Evolutionary conservation across 805 yeast genomes (phyloP).

Genomic region (Yamadazyma ubonensis): DNA sequence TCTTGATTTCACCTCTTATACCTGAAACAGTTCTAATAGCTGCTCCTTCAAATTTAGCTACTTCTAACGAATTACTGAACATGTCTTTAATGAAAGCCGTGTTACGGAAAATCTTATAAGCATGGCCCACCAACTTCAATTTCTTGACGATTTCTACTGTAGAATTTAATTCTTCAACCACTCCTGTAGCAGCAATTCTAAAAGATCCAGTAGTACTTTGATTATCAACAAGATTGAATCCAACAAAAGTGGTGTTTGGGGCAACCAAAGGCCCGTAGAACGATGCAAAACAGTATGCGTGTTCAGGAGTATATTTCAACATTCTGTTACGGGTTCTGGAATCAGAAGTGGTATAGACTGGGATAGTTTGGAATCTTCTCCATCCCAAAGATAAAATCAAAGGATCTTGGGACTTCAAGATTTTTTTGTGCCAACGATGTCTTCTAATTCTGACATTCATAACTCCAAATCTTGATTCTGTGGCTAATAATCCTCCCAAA

Average conservation of each 20-base stretch:
- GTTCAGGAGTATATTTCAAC: constrained; percentile 98
- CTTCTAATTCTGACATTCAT: constrained; percentile 92
- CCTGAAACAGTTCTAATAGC: constrained; percentile 96
- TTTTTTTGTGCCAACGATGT: constrained; percentile 98
- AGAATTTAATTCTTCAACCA: constrained; percentile 89
- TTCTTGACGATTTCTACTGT: constrained; percentile 92
- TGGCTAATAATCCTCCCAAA: constrained; percentile 85
- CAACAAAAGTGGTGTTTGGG: constrained; percentile 97
- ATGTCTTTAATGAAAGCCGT: constrained; percentile 97
- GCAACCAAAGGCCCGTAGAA: constrained; percentile 97
- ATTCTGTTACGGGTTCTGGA: constrained; percentile 97
- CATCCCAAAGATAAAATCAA: constrained; percentile 91
- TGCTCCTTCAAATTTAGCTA: constrained; percentile 98
- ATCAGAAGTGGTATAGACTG: constrained; percentile 93
- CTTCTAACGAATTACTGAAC: constrained; percentile 91
- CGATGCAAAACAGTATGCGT: constrained; percentile 92
- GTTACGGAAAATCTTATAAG: constrained; percentile 88
- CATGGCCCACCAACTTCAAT: constrained; percentile 91
- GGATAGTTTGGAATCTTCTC: constrained; percentile 97
- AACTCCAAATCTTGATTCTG: constrained; percentile 91
- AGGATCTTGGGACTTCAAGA: constrained; percentile 93
- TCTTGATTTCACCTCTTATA: constrained; percentile 93
- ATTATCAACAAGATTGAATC: constrained; percentile 83
- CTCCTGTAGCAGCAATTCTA: constrained; percentile 95
- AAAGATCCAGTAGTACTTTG: constrained; percentile 84